phyloP scores from a whole-genome alignment of 2,329 filamentous ascomycete genomes.

The Albifimbria verrucaria region DNA sequence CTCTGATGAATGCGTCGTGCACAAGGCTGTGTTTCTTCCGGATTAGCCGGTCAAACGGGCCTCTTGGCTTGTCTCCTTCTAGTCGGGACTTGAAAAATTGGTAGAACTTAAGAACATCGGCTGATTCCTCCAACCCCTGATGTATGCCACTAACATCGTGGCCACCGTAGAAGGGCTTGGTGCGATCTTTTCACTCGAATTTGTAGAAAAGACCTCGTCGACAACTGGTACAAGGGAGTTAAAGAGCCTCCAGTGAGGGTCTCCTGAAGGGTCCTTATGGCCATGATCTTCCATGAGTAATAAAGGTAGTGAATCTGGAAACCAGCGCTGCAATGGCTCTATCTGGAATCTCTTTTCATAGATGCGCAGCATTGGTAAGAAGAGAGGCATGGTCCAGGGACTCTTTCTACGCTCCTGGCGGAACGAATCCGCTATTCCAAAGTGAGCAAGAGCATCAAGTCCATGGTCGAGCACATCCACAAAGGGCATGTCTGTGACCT shows the following conservation, averaged over 20 bases:
- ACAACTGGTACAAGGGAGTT: constrained; percentile 29
- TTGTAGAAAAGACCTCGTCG: constrained; percentile 25
- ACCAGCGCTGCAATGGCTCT: constrained; percentile 39
- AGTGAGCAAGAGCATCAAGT: constrained; percentile 48
- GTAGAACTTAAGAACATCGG: constrained; percentile 44
- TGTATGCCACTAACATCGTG: constrained; percentile 46
- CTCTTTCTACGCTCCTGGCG: constrained; percentile 22
- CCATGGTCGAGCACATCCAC: constrained; percentile 32
- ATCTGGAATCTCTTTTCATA: constrained; percentile 48
- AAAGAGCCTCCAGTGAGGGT: constrained; percentile 25
- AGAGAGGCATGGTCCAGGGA: constrained; percentile 33
- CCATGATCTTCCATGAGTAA: constrained; percentile 17
- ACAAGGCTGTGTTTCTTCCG: constrained; percentile 38
- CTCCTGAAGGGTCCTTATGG: constrained; percentile 18
- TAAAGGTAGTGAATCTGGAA: constrained; percentile 32
- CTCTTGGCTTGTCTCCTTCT: constrained; percentile 23
- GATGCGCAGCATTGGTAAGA: constrained; percentile 45
- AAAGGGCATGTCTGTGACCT: constrained; percentile 45
- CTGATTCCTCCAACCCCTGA: constrained; percentile 35
- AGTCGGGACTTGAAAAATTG: constrained; percentile 42
- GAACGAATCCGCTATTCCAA: constrained; percentile 37
- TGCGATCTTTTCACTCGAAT: constrained; percentile 18
- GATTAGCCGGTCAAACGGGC: constrained; percentile 35
- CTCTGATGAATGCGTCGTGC: constrained; percentile 48
- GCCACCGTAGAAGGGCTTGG: constrained; percentile 37